Conservation (phyloP, 352 stramenopile genomes). For the Globisporangium sylvaticum region DNA sequence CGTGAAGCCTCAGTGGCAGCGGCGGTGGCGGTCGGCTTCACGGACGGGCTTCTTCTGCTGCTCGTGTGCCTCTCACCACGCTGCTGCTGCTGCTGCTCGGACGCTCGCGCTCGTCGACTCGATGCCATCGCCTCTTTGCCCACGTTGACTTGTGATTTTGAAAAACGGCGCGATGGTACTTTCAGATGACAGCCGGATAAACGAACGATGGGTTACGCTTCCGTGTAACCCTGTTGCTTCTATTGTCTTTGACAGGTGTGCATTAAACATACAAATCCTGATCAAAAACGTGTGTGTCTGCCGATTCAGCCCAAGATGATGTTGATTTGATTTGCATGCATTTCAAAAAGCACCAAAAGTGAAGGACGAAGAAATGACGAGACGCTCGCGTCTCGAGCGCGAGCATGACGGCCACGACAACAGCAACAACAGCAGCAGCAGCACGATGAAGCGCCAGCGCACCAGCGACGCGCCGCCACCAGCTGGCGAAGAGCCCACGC, state of each 20-base stretch:
- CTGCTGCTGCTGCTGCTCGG: too few relatives aligned
- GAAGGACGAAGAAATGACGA: neutral
- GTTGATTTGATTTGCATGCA: neutral
- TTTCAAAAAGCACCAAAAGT: neutral
- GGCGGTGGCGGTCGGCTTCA: too few relatives aligned
- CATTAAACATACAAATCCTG: neutral
- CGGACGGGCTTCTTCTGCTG: too few relatives aligned
- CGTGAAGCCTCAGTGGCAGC: too few relatives aligned
- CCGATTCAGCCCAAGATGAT: too few relatives aligned
- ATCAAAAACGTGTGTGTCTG: neutral
- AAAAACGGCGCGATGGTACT: too few relatives aligned
- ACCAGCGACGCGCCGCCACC: neutral
- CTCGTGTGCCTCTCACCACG: too few relatives aligned
- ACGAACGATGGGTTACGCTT: neutral
- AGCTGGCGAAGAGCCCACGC: constrained; percentile 1
- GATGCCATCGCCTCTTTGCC: too few relatives aligned
- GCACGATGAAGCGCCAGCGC: neutral
- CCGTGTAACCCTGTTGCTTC: neutral
- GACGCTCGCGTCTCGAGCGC: neutral
- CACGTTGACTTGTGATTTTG: too few relatives aligned
- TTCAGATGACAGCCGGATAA: neutral
- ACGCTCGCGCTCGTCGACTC: too few relatives aligned
- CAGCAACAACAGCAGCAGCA: neutral
- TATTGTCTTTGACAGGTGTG: neutral
- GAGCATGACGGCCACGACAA: neutral